Percentiles rank a stretch among this genome's conserved stretches.
Evolutionary conservation across 805 yeast genomes (phyloP).

Genomic region (Kuraishia ogatae): DNA sequence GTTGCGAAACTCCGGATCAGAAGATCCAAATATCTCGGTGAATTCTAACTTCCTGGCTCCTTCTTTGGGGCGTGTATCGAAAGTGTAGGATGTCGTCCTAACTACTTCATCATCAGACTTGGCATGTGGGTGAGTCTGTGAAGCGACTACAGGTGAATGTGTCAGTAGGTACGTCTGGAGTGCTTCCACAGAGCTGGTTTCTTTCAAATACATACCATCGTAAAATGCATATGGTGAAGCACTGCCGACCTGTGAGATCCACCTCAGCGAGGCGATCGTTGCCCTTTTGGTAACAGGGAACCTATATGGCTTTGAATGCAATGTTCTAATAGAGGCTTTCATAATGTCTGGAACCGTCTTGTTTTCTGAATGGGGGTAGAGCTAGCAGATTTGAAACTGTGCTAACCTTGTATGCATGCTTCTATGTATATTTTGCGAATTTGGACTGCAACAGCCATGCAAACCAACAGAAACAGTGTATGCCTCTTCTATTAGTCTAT

Average conservation of each 20-base stretch:
- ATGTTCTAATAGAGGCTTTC: not conserved
- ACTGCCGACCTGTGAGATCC: not conserved
- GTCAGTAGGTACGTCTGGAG: not conserved
- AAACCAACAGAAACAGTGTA: too few species aligned
- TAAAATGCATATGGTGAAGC: slow-evolving; percentile 1
- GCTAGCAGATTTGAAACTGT: too few species aligned
- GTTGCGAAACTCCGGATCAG: slow-evolving; percentile 14
- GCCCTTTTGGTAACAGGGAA: not conserved
- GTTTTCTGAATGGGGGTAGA: not conserved
- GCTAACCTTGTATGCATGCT: too few species aligned
- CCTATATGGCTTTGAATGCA: not conserved
- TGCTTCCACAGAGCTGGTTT: not conserved
- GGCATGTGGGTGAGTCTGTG: slow-evolving; percentile 4
- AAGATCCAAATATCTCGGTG: slow-evolving; percentile 20
- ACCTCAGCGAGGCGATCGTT: not conserved
- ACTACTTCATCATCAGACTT: slow-evolving; percentile 8
- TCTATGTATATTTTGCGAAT: too few species aligned
- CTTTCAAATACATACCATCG: not conserved
- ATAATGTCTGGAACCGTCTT: not conserved
- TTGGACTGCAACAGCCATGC: too few species aligned
- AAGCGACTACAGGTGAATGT: not conserved
- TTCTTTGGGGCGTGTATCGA: slow-evolving; percentile 15
- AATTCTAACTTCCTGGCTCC: slow-evolving; percentile 12
- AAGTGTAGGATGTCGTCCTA: slow-evolving; percentile 4
- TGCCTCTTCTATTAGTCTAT: too few species aligned